phyloP scores from a whole-genome alignment of 495 filamentous ascomycete species.

The Aspergillus incahuasiensis region DNA sequence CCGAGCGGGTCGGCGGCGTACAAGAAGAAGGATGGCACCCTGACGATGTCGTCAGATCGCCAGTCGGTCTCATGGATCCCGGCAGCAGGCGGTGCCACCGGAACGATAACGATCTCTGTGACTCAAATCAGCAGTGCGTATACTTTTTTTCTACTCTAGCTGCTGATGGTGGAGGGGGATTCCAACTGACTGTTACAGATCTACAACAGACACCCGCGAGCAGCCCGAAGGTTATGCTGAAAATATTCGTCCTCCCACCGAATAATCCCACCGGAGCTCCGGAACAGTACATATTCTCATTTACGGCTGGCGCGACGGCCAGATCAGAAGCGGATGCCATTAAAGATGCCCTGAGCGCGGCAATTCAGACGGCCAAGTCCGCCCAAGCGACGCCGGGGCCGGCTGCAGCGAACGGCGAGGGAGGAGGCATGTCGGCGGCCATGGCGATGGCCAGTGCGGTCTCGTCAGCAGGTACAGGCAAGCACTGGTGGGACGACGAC shows the following conservation, averaged over 20 bases:
- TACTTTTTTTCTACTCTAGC: background rate
- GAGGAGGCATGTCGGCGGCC: constrained; percentile 46
- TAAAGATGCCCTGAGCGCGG: constrained; percentile 71
- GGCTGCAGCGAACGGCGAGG: constrained; percentile 24
- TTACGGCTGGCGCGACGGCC: constrained; percentile 72
- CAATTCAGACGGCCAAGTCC: constrained; percentile 66
- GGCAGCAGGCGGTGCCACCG: constrained; percentile 42
- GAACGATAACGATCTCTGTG: constrained; percentile 63
- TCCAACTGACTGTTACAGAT: constrained; percentile 38
- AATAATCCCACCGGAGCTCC: constrained; percentile 47
- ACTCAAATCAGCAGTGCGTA: constrained; percentile 71
- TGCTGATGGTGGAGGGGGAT: background rate
- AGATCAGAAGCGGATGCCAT: constrained; percentile 78
- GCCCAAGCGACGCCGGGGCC: constrained; percentile 36
- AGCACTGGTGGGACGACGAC: constrained; percentile 70
- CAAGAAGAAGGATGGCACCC: constrained; percentile 93
- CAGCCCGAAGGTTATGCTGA: constrained; percentile 82
- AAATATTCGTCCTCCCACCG: constrained; percentile 68
- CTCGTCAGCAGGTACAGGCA: constrained; percentile 37
- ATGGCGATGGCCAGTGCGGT: constrained; percentile 59
- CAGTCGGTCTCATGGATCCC: constrained; percentile 78
- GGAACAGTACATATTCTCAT: constrained; percentile 76
- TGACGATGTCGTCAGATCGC: constrained; percentile 66
- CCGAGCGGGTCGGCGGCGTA: constrained; percentile 70
- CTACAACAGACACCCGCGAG: constrained; percentile 87